Base-by-base conservation (phyloP, 805 yeast species). In the Kuraishia piskuri region DNA sequence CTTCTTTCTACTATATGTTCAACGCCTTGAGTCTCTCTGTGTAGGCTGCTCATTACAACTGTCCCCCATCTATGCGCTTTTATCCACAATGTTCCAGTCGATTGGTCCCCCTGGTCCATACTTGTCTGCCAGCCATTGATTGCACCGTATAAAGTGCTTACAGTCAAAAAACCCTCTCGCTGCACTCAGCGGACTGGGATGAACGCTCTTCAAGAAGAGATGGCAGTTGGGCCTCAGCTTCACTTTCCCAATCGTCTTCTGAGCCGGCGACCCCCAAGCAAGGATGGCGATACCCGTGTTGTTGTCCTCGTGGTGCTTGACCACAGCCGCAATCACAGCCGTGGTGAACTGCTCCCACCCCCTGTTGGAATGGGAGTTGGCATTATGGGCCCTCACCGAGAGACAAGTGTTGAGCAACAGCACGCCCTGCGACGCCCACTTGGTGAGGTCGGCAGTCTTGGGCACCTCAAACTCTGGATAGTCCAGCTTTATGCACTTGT, bases 271-370 rank as follows among this genome's bases (percentile, higher is more conserved):
- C 0, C 79, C 78, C 78, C 78, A 73, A 0, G 94, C 89, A 74
- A 90, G 70, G 20, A 90, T 76, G 2, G 84, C 88, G 23, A 90
- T 73, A 1, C 89, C 90, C n/a, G 61, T 55, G 10, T 73, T 65
- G 8, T 64, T 57, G 14, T 68, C 60, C 21, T 74, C 72, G 48
- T 82, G 81, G 58, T 75, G 76, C 17, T 73, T 64, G 9, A 84
- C 69, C 40, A 86, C 75, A 1, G 70, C 61, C 44, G 74, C 70
- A 14, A 94, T 77, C 1, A 84, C 90, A 31, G 80, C 75, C 61
- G 81, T 88, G 0, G 99, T 94, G 65, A 94, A 90, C 37, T 71
- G 73, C 62, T 91, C 97, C 99, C 99, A 94, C 0, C 99, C 99
- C 59, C 76, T 75, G 36, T 83, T 81, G 0, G 97, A 82, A 64